Conservation (phyloP, 176 grass and related monocot genomes). For the Oryza australiensis region DNA sequence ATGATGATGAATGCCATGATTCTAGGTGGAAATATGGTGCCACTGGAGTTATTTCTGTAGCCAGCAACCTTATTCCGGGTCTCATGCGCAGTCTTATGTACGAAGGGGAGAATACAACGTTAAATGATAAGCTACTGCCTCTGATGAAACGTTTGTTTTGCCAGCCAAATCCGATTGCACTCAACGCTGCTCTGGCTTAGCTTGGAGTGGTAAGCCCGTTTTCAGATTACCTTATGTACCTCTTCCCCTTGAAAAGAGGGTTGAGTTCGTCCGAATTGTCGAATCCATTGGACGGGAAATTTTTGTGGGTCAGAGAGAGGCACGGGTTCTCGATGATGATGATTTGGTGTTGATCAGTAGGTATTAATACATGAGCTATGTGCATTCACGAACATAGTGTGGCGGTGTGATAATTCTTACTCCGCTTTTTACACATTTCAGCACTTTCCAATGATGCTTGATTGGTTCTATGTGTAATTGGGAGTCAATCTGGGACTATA, state of each 20-base stretch:
- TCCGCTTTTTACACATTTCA: conserved; percentile 6
- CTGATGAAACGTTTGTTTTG: conserved; percentile 79
- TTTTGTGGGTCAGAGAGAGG: conserved; percentile 75
- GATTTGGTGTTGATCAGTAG: conserved; percentile 79
- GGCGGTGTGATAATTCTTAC: background rate
- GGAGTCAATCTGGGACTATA: background rate
- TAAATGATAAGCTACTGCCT: conserved; percentile 64
- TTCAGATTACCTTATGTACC: conserved; percentile 83
- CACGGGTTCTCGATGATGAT: conserved; percentile 60
- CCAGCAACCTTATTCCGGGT: conserved; percentile 81
- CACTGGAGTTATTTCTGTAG: conserved; percentile 74
- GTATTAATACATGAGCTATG: conserved; percentile 43
- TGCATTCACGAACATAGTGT: background rate
- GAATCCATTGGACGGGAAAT: conserved; percentile 64
- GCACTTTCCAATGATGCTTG: background rate
- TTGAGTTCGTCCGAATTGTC: conserved; percentile 73
- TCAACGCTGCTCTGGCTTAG: conserved; percentile 85
- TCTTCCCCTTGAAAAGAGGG: conserved; percentile 61
- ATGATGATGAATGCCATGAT: conserved; percentile 75
- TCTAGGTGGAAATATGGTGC: conserved; percentile 72
- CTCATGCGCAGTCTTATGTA: conserved; percentile 72
- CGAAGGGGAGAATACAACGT: conserved; percentile 48
- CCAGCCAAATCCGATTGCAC: conserved; percentile 69
- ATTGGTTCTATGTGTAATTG: background rate
- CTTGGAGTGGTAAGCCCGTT: conserved; percentile 63